Base-by-base conservation (phyloP, 2,329 filamentous ascomycete species). In the Penicillium sp. region DNA sequence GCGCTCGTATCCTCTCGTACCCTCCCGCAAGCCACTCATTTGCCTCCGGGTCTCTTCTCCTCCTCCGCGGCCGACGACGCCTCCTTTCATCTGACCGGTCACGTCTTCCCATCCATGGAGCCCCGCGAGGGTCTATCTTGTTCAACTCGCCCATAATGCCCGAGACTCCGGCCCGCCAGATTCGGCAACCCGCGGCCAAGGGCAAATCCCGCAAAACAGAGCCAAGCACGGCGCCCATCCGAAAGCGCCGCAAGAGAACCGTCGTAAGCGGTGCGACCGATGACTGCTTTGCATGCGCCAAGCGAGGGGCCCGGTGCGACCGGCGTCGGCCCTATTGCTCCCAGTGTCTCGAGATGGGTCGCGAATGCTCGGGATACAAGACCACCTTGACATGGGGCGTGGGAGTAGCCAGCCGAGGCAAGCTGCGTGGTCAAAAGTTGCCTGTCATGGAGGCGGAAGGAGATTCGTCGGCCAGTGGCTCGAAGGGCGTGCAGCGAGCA, bases 381-480 rank as follows among this genome's bases (percentile, higher is more conserved):
- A 98, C 94, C 16, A 93, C 94, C 70, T 84, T 98, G 78, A 98
- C 94, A 51, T 98, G 94, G 94, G 93, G 93, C 45, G 92, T 97
- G 52, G 94, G 94, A 55, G 94, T 98, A 61, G 94, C 94, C 59
- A 97, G 93, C 79, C 89, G 94, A 72, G 94, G 94, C 74, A 98
- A 98, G 82, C 87, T 98, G 65, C 87, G 94, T 64, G 94, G 94
- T 42, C 83, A 97, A 68, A 93, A 93, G 59, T 82, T 96, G 60
- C 87, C 87, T 10, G 79, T 89, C 55, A 81, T 70, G 68, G 67
- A 68, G 51, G 70, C 73, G 45, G 76, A 78, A 56, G 72, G 53
- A 3, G 43, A 52, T 11, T 22, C 57, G 4, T 55, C 57, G 14
- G 43, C 25, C 6, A 63, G 25, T 8, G 16, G 65, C 16, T 42